Percentiles rank a stretch among this genome's conserved stretches.
These are phyloP conservation scores for Xylaria sp. DNA, from an alignment of 2,329 filamentous ascomycete species.

Conservation along the genomic window DNA sequence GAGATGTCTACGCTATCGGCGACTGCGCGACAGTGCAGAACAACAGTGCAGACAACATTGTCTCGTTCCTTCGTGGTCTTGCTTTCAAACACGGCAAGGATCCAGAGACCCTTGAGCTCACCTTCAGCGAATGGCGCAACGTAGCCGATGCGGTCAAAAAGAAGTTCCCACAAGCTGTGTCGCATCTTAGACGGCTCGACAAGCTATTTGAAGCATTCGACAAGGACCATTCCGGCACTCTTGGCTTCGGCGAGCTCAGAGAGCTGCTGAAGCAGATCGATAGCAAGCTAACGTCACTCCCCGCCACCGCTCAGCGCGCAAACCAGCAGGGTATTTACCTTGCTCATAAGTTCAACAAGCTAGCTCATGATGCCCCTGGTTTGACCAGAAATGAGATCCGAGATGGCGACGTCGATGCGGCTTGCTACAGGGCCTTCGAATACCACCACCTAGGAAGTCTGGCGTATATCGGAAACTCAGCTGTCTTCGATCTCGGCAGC, in stretches of 20 bases:
- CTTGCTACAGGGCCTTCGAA: conserved; percentile 89
- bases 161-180: conserved; percentile 84
- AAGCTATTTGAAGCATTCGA: conserved; percentile 89
- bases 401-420: conserved; percentile 86
- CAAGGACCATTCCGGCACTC: conserved; percentile 83
- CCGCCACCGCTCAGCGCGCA: conserved; percentile 91
- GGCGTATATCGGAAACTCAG: conserved; percentile 94
- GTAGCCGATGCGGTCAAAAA: conserved; percentile 79
- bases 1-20: conserved; percentile 93
- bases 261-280: conserved; percentile 91
- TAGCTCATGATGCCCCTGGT: conserved; percentile 71
- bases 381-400: conserved; percentile 73
- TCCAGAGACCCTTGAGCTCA: conserved; percentile 79
- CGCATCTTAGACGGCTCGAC: conserved; percentile 83
- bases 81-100: conserved; percentile 91
- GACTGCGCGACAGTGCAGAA: conserved; percentile 97
- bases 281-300: conserved; percentile 85
- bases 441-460: conserved; percentile 88
- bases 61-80: conserved; percentile 80
- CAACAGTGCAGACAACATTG: conserved; percentile 86
- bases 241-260: conserved; percentile 87
- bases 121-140: conserved; percentile 80
- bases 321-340: conserved; percentile 95
- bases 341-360: conserved; percentile 87
- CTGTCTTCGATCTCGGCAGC: conserved; percentile 81